Percentiles rank a stretch among this genome's conserved stretches.
Evolutionary conservation across 2,329 filamentous ascomycete genomes (phyloP).

Genomic region (Metarhizium brunneum): DNA sequence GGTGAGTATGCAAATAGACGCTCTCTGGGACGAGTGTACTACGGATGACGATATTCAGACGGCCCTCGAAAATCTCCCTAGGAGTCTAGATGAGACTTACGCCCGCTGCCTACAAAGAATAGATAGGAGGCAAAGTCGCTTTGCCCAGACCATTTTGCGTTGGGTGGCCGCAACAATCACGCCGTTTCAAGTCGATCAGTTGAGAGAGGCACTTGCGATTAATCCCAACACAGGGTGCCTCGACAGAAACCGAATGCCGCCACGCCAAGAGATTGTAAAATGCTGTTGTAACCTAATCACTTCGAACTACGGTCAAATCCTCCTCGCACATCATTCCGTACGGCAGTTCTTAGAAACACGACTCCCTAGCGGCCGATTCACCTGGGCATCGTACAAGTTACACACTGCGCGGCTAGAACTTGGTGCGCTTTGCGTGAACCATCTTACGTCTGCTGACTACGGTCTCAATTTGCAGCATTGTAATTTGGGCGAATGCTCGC

Average conservation of each 20-base stretch:
- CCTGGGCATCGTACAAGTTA: neutral
- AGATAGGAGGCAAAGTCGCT: neutral
- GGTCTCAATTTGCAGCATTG: neutral
- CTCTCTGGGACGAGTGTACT: neutral
- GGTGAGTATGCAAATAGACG: conserved; percentile 3
- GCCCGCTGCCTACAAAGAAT: neutral
- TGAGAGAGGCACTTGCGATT: conserved; percentile 1
- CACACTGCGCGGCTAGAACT: neutral
- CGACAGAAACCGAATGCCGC: neutral
- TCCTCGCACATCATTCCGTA: neutral
- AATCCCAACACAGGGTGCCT: neutral
- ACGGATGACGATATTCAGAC: neutral
- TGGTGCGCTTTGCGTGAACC: neutral
- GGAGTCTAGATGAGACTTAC: conserved; percentile 1
- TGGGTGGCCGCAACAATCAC: neutral
- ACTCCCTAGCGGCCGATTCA: neutral
- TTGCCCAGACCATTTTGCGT: neutral
- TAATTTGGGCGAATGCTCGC: neutral
- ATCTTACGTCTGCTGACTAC: neutral
- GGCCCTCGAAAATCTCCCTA: neutral
- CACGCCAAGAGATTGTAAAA: neutral
- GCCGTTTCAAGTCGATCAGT: neutral
- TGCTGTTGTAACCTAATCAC: conserved; percentile 1
- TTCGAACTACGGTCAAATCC: neutral
- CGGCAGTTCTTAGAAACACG: neutral